Conservation (phyloP, 495 filamentous ascomycete species). For the Aspergillus carlsbadensis region DNA sequence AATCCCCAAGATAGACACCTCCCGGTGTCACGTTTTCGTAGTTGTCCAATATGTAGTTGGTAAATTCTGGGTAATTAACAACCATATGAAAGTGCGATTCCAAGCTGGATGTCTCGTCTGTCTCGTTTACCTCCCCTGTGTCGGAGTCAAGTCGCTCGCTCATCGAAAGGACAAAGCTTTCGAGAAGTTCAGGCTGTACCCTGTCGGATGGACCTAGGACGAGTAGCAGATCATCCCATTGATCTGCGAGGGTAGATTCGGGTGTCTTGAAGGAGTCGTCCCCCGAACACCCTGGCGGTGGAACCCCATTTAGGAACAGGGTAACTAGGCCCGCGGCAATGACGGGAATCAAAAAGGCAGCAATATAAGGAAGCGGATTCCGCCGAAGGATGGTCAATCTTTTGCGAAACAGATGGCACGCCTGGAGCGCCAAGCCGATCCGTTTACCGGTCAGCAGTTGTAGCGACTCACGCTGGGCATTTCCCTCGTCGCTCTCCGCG, state of each 20-base stretch:
- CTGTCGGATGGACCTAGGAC: conserved; percentile 60
- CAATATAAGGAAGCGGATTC: conserved; percentile 71
- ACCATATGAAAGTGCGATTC: conserved; percentile 52
- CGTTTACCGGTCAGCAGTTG: conserved; percentile 66
- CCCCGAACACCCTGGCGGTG: conserved; percentile 57
- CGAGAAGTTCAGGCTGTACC: conserved; percentile 40
- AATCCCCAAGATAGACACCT: conserved; percentile 69
- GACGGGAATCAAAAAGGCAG: conserved; percentile 71
- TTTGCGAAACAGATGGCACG: conserved; percentile 73
- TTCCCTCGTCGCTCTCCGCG: conserved; percentile 1
- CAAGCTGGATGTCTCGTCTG: neutral
- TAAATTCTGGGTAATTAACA: conserved; percentile 64
- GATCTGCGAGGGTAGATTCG: conserved; percentile 34
- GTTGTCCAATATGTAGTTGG: conserved; percentile 56
- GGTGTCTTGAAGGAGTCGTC: conserved; percentile 36
- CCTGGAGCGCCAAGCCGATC: conserved; percentile 64
- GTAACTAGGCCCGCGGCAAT: conserved; percentile 73
- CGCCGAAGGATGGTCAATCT: conserved; percentile 70
- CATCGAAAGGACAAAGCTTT: conserved; percentile 34
- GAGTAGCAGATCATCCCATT: conserved; percentile 44
- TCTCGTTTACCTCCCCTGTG: neutral
- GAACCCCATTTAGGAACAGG: conserved; percentile 62
- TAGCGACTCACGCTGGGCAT: conserved; percentile 28
- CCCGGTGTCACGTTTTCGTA: conserved; percentile 70
- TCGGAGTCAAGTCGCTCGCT: neutral